Percentiles rank a stretch among this genome's conserved stretches.
Evolutionary conservation across 371 early-diverging fungal genomes (phyloP).

Genomic region (Mortierella sp.): DNA sequence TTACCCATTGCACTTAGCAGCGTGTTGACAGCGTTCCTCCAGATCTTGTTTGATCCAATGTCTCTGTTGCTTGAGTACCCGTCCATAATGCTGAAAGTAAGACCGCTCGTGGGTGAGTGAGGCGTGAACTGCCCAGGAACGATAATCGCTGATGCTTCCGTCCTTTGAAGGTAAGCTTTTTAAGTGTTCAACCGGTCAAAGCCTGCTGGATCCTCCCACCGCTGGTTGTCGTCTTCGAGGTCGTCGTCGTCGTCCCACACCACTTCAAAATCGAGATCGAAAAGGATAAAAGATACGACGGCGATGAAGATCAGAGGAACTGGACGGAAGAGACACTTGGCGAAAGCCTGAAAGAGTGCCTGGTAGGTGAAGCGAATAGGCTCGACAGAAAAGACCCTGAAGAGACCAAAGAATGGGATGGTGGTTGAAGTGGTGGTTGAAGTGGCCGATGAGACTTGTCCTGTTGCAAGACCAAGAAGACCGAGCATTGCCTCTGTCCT

Average conservation of each 20-base stretch:
- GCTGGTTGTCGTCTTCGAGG: slow-evolving; percentile 9
- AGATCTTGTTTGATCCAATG: slow-evolving; percentile 34
- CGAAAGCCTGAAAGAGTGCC: slow-evolving; percentile 31
- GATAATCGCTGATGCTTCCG: not conserved
- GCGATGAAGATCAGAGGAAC: slow-evolving; percentile 32
- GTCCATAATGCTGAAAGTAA: slow-evolving; percentile 16
- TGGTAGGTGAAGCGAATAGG: slow-evolving; percentile 45
- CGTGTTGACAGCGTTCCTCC: slow-evolving; percentile 57
- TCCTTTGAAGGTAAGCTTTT: not conserved
- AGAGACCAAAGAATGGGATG: slow-evolving; percentile 43
- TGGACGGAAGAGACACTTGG: slow-evolving; percentile 44
- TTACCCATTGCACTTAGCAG: slow-evolving; percentile 54
- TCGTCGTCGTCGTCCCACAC: slow-evolving; percentile 52
- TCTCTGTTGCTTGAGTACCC: not conserved
- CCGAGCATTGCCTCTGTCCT: slow-evolving; percentile 43
- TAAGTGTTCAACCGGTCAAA: slow-evolving; percentile 15
- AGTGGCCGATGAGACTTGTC: slow-evolving; percentile 32
- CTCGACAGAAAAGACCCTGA: slow-evolving; percentile 23
- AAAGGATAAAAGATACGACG: slow-evolving; percentile 35
- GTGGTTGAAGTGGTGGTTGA: slow-evolving; percentile 12
- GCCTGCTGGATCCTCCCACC: slow-evolving; percentile 32
- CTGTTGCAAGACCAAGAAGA: slow-evolving; percentile 56
- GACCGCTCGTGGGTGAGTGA: not conserved
- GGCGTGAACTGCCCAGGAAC: not conserved
- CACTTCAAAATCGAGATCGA: slow-evolving; percentile 48